These are phyloP conservation scores for Furcasterigmium furcatum DNA, from an alignment of 2,329 filamentous ascomycete genomes.

Conservation along the genomic window DNA sequence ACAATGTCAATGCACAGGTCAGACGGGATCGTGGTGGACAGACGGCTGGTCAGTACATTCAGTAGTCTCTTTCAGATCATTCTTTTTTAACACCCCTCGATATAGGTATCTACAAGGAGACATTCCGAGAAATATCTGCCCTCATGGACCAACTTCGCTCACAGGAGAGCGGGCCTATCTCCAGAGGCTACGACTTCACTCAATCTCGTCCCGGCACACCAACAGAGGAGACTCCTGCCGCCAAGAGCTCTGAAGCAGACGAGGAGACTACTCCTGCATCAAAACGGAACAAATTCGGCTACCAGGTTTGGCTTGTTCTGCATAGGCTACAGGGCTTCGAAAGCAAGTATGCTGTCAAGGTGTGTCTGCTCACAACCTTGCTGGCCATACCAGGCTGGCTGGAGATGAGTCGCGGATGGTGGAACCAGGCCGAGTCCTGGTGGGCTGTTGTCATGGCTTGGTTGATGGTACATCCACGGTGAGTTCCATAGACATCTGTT, in stretches of 20 bases:
- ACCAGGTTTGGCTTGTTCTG: conserved; percentile 44
- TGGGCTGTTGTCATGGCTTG: conserved; percentile 57
- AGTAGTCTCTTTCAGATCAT: too few species aligned
- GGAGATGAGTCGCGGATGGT: conserved; percentile 41
- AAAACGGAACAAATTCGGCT: conserved; percentile 35
- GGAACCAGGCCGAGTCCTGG: conserved; percentile 53
- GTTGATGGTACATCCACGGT: conserved; percentile 51
- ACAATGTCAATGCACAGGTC: conserved; percentile 53
- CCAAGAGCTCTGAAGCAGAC: conserved; percentile 10
- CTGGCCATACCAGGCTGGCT: conserved; percentile 54
- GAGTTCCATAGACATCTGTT: conserved; percentile 8
- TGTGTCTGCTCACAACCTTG: conserved; percentile 45
- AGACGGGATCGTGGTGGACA: conserved; percentile 56
- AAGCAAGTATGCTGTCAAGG: conserved; percentile 54
- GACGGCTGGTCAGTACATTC: conserved; percentile 41
- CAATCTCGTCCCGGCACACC: background rate
- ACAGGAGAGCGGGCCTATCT: background rate
- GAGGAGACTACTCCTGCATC: conserved; percentile 20
- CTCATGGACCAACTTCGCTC: conserved; percentile 28
- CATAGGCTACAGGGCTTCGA: conserved; percentile 56
- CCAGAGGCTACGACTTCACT: background rate
- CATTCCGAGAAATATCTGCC: conserved; percentile 38
- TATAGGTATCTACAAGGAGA: conserved; percentile 35
- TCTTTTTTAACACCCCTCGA: background rate
- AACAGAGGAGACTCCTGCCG: background rate